These are phyloP conservation scores for Aspergillus ellipticus DNA, from an alignment of 495 filamentous ascomycete species.

Conservation along the genomic window DNA sequence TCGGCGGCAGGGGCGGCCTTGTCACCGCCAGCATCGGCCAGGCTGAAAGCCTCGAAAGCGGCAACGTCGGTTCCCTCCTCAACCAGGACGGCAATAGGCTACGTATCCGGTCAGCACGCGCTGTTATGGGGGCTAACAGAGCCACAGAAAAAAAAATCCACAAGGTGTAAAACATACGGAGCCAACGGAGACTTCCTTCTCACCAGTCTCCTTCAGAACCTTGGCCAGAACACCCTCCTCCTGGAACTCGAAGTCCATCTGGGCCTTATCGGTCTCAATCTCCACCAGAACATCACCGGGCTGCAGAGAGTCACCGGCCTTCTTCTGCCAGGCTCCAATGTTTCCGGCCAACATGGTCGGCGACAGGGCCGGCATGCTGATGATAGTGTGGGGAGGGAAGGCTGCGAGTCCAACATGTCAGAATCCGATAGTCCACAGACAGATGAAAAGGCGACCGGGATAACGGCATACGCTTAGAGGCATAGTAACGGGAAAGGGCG, in stretches of 20 bases:
- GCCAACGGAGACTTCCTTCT: constrained; percentile 93
- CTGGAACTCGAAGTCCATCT: constrained; percentile 99
- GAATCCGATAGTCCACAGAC: constrained; percentile 13
- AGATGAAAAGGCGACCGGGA: constrained; percentile 2
- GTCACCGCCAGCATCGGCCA: constrained; percentile 87
- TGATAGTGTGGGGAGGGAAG: constrained; percentile 88
- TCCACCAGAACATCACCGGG: constrained; percentile 98
- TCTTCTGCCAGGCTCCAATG: constrained; percentile 98
- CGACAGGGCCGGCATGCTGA: constrained; percentile 97
- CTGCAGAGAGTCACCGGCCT: constrained; percentile 78
- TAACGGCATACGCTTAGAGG: constrained; percentile 64
- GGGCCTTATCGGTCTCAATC: constrained; percentile 99
- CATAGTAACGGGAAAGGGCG: constrained; percentile 68
- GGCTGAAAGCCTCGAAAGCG: constrained; percentile 81
- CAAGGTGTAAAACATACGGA: no score
- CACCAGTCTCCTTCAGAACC: constrained; percentile 87
- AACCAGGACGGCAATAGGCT: constrained; percentile 96
- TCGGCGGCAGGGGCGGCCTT: constrained; percentile 56
- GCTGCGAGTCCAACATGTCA: constrained; percentile 43
- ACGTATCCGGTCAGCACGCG: constrained; percentile 13
- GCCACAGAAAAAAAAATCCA: constrained; percentile 20
- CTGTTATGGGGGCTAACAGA: background rate
- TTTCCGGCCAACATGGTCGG: constrained; percentile 97
- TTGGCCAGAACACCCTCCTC: constrained; percentile 96
- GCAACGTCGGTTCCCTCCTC: constrained; percentile 84